A percentile compares a stretch with the other conserved stretches of the same genome.
Conservation (phyloP, 371 early-diverging fungal genomes). For the Syncephalis fuscata region DNA sequence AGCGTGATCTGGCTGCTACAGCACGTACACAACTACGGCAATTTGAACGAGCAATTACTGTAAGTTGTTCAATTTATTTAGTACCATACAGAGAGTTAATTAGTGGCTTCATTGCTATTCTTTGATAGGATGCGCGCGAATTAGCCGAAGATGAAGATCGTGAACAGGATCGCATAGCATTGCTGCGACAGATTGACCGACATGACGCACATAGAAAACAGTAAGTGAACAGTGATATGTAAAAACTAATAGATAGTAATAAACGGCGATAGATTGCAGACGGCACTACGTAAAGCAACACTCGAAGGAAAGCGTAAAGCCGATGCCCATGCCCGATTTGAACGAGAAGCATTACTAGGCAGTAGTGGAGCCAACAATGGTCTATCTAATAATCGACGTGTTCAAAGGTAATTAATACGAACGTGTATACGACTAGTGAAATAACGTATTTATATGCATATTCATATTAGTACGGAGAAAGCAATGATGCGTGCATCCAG, state of each 20-base stretch:
- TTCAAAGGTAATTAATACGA: conserved; percentile 13
- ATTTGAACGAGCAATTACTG: too few species aligned
- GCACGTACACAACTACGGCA: too few species aligned
- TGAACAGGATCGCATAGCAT: conserved; percentile 19
- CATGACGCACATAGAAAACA: conserved; percentile 36
- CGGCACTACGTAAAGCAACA: conserved; percentile 29
- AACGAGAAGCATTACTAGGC: conserved; percentile 36
- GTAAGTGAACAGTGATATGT: conserved; percentile 15
- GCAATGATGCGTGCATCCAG: conserved; percentile 24
- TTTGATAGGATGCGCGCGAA: conserved; percentile 22
- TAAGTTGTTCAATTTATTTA: too few species aligned
- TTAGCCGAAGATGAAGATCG: conserved; percentile 42
- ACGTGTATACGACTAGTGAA: neutral
- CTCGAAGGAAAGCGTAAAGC: conserved; percentile 34
- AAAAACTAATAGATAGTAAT: neutral
- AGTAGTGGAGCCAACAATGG: conserved; percentile 8
- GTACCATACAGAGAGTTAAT: neutral
- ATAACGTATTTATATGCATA: neutral
- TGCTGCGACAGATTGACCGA: conserved; percentile 26
- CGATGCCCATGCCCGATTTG: conserved; percentile 26
- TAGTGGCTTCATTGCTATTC: too few species aligned
- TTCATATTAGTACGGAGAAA: conserved; percentile 15
- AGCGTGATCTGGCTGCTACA: too few species aligned
- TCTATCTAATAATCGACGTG: conserved; percentile 1
- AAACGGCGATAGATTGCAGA: conserved; percentile 20